Conservation (phyloP, 352 stramenopile species). For the Globisporangium takayamanum region DNA sequence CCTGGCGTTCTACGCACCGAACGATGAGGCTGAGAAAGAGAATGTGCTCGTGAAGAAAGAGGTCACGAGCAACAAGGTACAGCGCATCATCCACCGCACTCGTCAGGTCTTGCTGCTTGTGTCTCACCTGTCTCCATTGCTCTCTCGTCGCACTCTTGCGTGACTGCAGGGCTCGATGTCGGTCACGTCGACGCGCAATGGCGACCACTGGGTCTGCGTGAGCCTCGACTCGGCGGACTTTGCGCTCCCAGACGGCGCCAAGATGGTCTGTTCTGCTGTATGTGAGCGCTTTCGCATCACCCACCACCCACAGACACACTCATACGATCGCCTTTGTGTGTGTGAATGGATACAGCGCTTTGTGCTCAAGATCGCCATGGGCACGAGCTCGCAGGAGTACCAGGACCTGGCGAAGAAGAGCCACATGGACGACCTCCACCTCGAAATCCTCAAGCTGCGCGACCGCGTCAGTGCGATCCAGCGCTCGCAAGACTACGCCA, state of each 20-base stretch:
- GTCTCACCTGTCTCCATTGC: background rate
- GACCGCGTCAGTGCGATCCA: slow-evolving; percentile 77
- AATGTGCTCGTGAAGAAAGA: slow-evolving; percentile 58
- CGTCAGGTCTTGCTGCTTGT: background rate
- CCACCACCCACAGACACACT: no score
- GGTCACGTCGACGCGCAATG: slow-evolving; percentile 59
- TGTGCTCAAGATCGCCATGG: slow-evolving; percentile 59
- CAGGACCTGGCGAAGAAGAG: slow-evolving; percentile 77
- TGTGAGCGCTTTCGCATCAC: no score
- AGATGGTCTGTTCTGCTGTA: slow-evolving; percentile 38
- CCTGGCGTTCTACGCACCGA: slow-evolving; percentile 53
- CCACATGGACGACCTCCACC: slow-evolving; percentile 74
- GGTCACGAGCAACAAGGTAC: slow-evolving; percentile 46
- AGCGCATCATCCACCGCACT: no score
- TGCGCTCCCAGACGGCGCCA: slow-evolving; percentile 40
- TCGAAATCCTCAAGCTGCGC: slow-evolving; percentile 73
- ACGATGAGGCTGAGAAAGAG: slow-evolving; percentile 25
- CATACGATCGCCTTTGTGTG: no score
- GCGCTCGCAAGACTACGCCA: slow-evolving; percentile 80
- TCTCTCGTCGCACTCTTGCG: background rate
- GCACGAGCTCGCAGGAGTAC: slow-evolving; percentile 71
- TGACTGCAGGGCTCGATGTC: slow-evolving; percentile 43
- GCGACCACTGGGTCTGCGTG: slow-evolving; percentile 71
- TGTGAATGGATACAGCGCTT: slow-evolving; percentile 37
- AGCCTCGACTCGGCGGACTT: slow-evolving; percentile 63